Percentiles rank a stretch among this genome's conserved stretches.
Evolutionary conservation across 139 green algal genomes (phyloP).

Genomic region (Desmodesmus armatus): DNA sequence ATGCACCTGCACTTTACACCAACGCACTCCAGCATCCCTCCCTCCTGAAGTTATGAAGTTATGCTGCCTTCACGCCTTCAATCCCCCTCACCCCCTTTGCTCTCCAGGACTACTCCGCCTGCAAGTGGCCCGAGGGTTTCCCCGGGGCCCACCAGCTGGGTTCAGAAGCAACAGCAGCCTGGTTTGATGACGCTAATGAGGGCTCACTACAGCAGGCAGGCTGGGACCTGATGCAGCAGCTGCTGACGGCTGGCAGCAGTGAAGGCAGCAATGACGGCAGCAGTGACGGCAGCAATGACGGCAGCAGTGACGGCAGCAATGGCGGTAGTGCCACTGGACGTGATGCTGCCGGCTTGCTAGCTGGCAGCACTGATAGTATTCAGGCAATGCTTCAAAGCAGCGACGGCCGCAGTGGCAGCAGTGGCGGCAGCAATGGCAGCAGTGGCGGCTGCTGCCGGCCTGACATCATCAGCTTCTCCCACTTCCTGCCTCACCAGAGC

Average conservation of each 20-base stretch:
- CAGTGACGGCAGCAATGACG: neutral
- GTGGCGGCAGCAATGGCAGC: neutral
- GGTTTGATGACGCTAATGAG: slow-evolving; percentile 64
- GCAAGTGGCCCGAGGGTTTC: slow-evolving; percentile 52
- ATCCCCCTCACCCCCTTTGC: no score
- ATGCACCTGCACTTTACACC: neutral
- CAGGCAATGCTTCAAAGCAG: no score
- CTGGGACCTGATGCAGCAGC: slow-evolving; percentile 9
- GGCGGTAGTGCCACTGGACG: neutral
- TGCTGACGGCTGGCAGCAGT: neutral
- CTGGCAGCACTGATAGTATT: no score
- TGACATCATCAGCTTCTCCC: slow-evolving; percentile 73
- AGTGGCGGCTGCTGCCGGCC: neutral
- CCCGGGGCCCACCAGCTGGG: slow-evolving; percentile 35
- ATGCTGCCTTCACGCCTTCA: no score
- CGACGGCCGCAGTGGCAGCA: neutral
- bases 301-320: neutral
- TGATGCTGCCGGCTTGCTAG: no score
- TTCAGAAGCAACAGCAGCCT: slow-evolving; percentile 44
- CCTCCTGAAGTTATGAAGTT: neutral
- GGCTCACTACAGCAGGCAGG: slow-evolving; percentile 14
- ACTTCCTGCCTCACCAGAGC: slow-evolving; percentile 79
- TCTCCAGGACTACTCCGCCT: slow-evolving; percentile 61
- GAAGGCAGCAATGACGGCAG: no score
- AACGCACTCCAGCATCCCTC: neutral